Evolutionary conservation across 345 rosid genomes (phyloP).

Genomic region (Heritiera littoralis): DNA sequence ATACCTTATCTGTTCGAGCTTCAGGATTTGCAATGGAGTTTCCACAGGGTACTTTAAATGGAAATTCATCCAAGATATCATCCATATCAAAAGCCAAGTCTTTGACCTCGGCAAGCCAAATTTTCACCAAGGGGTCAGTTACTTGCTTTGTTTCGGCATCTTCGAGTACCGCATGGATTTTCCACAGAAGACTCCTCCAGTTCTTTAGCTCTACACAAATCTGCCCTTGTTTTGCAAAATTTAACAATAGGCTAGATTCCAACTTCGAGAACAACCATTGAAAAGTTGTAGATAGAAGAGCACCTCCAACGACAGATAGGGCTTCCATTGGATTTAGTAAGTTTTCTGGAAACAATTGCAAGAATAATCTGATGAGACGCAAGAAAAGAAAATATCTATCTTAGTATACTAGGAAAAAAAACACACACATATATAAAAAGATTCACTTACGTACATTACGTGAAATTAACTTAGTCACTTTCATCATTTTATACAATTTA

Average conservation of each 20-base stretch:
- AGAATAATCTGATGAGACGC: background rate
- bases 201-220: conserved; percentile 1
- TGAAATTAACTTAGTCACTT: no score
- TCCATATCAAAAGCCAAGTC: conserved; percentile 26
- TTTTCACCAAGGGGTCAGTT: background rate
- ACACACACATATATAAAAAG: no score
- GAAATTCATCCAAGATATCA: conserved; percentile 17
- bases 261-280: conserved; percentile 15
- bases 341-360: background rate
- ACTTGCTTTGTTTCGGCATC: conserved; percentile 31
- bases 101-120: conserved; percentile 30
- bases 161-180: conserved; percentile 7
- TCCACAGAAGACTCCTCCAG: conserved; percentile 14
- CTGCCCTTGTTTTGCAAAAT: background rate
- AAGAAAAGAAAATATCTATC: no score
- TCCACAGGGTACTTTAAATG: background rate
- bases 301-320: conserved; percentile 8
- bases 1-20: background rate
- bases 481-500: no score
- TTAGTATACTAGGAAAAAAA: no score
- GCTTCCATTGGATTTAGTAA: conserved; percentile 6
- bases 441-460: no score
- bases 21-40: background rate
- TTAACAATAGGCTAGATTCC: background rate
- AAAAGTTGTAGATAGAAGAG: conserved; percentile 13